Evolutionary conservation across 805 yeast genomes (phyloP).

Genomic region (Isabelozyma pseudorhagii): DNA sequence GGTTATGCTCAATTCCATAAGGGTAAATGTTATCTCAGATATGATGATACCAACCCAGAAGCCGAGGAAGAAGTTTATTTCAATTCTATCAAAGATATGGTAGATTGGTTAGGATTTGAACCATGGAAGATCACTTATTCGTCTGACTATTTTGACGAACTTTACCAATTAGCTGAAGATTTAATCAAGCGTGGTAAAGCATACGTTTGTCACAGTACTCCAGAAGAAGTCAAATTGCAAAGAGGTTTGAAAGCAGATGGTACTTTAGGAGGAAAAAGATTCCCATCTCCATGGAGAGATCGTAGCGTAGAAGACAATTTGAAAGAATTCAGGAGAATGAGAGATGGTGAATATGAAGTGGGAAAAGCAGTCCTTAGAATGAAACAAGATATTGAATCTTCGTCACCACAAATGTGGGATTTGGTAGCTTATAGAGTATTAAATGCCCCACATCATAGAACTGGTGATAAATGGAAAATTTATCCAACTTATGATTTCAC

Average conservation of each 20-base stretch:
- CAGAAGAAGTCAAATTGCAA: slow-evolving; percentile 84
- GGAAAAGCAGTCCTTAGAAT: slow-evolving; percentile 95
- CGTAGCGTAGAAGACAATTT: slow-evolving; percentile 73
- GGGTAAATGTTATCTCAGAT: slow-evolving; percentile 89
- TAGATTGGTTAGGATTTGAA: slow-evolving; percentile 88
- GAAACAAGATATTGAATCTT: slow-evolving; percentile 88
- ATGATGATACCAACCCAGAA: slow-evolving; percentile 98
- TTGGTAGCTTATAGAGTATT: slow-evolving; percentile 94
- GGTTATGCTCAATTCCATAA: slow-evolving; percentile 89
- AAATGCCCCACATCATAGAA: slow-evolving; percentile 90
- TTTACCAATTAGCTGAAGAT: slow-evolving; percentile 85
- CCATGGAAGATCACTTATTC: slow-evolving; percentile 97
- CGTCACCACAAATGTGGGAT: slow-evolving; percentile 99
- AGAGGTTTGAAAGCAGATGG: slow-evolving; percentile 94
- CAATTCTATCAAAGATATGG: slow-evolving; percentile 77
- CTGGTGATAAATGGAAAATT: slow-evolving; percentile 96
- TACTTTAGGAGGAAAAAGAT: slow-evolving; percentile 88
- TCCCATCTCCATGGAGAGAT: slow-evolving; percentile 73
- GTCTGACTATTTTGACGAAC: slow-evolving; percentile 87
- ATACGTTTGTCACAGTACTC: slow-evolving; percentile 89
- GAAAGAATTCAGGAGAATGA: slow-evolving; percentile 83
- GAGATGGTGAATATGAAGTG: slow-evolving; percentile 80
- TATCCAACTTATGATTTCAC: slow-evolving; percentile 99
- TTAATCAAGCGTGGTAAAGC: slow-evolving; percentile 71
- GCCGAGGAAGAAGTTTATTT: slow-evolving; percentile 95